These are phyloP conservation scores for Curvularia eragrostidis DNA, from an alignment of 2,329 filamentous ascomycete species.

Conservation along the genomic window DNA sequence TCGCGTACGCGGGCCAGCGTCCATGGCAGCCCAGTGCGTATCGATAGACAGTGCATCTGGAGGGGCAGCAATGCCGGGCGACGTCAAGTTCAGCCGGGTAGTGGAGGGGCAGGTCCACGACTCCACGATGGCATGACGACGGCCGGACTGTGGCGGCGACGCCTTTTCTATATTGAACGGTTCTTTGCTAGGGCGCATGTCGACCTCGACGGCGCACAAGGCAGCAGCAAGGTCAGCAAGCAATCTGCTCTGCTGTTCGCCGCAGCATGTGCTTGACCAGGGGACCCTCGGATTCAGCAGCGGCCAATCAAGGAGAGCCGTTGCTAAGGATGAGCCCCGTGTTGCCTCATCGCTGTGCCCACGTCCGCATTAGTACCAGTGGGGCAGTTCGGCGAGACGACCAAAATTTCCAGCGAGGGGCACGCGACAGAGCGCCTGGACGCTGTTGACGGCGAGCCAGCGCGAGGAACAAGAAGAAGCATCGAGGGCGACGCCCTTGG, in stretches of 20 bases:
- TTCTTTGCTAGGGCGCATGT: not conserved
- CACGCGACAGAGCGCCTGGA: conserved; percentile 30
- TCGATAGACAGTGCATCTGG: conserved; percentile 40
- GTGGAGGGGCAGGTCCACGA: conserved; percentile 28
- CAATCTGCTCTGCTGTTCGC: conserved; percentile 33
- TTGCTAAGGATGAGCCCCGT: conserved; percentile 32
- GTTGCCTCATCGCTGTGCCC: conserved; percentile 41
- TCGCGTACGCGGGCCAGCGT: conserved; percentile 31
- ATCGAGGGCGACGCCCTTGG: not conserved
- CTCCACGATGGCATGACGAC: conserved; percentile 10
- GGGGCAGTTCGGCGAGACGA: conserved; percentile 34
- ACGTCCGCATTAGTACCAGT: conserved; percentile 40
- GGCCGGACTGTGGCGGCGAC: not conserved
- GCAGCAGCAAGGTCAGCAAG: conserved; percentile 15
- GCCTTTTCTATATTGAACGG: not conserved
- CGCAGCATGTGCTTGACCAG: conserved; percentile 31
- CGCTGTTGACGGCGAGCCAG: not conserved
- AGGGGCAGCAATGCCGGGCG: conserved; percentile 29
- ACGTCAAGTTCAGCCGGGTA: conserved; percentile 31
- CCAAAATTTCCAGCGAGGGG: conserved; percentile 29
- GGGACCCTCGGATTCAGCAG: conserved; percentile 32
- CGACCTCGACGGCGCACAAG: conserved; percentile 18
- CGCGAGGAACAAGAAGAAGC: not conserved
- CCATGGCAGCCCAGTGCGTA: conserved; percentile 29
- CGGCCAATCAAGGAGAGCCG: conserved; percentile 35